Evolutionary conservation across 768 basidiomycete genomes (phyloP), one percentile per base, ranked within the genome.

Genomic region (Pleurotus giganteus): DNA sequence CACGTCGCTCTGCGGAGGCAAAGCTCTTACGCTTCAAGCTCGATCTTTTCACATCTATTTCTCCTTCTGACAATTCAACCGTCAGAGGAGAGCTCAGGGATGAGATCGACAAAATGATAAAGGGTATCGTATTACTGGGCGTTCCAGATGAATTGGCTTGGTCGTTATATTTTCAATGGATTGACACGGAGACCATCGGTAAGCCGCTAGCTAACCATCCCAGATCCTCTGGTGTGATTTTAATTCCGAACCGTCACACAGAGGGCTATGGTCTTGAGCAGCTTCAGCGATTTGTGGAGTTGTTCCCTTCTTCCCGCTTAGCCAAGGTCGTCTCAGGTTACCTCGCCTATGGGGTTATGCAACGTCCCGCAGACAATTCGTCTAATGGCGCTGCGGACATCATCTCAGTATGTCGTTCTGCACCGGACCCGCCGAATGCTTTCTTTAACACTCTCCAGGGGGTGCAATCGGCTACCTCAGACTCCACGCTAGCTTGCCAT

Each of bases 111-210:
- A 81, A 83, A 15, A 71, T 97, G 28, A 78, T 91, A 1, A 74
- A 81, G 13, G 94, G 94, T 2, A 82, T 85, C 27, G 80, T 97
- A 2, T 69, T 96, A 4, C 74, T 99, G 17, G 74, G 77, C 13
- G 80, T 94, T 7, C 81, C 84, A 0, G 88, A 97, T 61, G 87
- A 91, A 63, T 66, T 86, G 23, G 93, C 90, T 0, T 99, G 97
- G 96, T 76, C 71, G 24, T 67, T 89, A 3, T 84, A 78, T 57
- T 74, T 98, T 41, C 92, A 98, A 63, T 79, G 83, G 57, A 81
- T 74, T 53, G 87, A 98, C 65, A 78, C 73, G 34, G 83, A 82
- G 24, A 75, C 76, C 4, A 74, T 91, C 6, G 80, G 93, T 92
- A 63, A 63, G 82, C n/a, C n/a, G n/a, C 68, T 23, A 21, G 29